Base-by-base conservation (phyloP, 768 basidiomycete species). In the Termitomyces heimii region DNA sequence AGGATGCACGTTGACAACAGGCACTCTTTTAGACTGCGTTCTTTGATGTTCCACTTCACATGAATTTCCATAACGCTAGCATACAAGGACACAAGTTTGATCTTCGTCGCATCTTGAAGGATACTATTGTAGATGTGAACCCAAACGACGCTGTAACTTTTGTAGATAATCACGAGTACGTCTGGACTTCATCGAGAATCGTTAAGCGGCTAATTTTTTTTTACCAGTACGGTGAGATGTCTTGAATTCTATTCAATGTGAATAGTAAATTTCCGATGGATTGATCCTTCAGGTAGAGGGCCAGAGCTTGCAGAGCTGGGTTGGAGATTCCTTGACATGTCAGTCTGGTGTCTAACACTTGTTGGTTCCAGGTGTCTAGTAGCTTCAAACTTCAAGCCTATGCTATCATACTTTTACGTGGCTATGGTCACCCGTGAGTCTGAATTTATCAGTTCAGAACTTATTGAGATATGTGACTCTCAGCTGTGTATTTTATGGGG, bases 1-100 rank as follows among this genome's bases (percentile, higher is more conserved):
- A 14, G 2, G 20, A 28, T 29, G 18, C 1, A 20, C n/a, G 3
- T 39, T 29, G 26, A 52, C n/a, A 13, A 28, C 29, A 26, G 8
- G 22, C 16, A 10, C 9, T 18, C 22, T 54, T 57, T 34, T 26
- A 96, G 87, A 84, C 89, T 12, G 80, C 93, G 0, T 92, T 96
- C 66, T 97, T 97, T 62, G 94, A 97, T 67, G 91, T 92, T 7
- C 92, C 92, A 20, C 76, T 98, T 22, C 94, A 98, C 66, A 78
- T 84, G 71, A 92, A 91, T 62, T 86, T 95, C 66, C 77, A 86
- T 65, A 75, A 79, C 58, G 94, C 94, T 13, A 90, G 91, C 68
- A 81, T 83, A 60, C 74, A 75, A 16, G 80, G 85, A 31, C 76
- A 77, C 35, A 73, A 77, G 18, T 96, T 84, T 64, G 94, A 96